phyloP scores from a whole-genome alignment of 1,284 basidiomycete genomes.

The Ceratobasidium papillatum region DNA sequence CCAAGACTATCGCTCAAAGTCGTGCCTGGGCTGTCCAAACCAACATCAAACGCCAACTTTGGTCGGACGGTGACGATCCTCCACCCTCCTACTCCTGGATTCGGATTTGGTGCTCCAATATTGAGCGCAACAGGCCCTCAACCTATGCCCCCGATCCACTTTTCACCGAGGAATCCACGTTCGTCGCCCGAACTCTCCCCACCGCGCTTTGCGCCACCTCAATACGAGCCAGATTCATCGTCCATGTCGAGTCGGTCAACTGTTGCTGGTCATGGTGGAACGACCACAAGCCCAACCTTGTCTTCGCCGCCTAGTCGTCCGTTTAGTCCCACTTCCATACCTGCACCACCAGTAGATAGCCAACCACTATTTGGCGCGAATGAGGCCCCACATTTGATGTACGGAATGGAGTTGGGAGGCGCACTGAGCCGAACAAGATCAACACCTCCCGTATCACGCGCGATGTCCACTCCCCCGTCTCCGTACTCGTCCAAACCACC shows the following conservation, averaged over 20 bases:
- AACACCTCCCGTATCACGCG: not conserved
- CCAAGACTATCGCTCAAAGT: conserved; percentile 28
- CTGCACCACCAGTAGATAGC: conserved; percentile 4
- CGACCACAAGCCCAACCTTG: conserved; percentile 15
- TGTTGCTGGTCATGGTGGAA: not conserved
- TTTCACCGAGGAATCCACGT: conserved; percentile 6
- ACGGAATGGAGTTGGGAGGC: not conserved
- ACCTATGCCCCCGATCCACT: not conserved
- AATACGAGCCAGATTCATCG: not conserved
- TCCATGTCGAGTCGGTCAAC: conserved; percentile 15
- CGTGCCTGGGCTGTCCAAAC: conserved; percentile 18
- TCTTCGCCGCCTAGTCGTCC: conserved; percentile 16
- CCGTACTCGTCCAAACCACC: conserved; percentile 12
- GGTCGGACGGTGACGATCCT: not conserved
- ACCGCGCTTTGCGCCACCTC: conserved; percentile 1
- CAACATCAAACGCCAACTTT: not conserved
- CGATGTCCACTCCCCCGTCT: conserved; percentile 23
- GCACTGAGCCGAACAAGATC: not conserved
- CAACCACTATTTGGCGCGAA: conserved; percentile 15
- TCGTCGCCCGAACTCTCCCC: conserved; percentile 33
- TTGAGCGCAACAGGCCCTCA: not conserved
- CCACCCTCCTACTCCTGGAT: conserved; percentile 15
- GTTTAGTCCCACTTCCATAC: conserved; percentile 23
- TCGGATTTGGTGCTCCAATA: not conserved
- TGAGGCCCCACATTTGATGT: conserved; percentile 2